Evolutionary conservation across 495 filamentous ascomycete genomes (phyloP), one percentile per base, ranked within the genome.

Genomic region (Astrothelium macrocarpum): DNA sequence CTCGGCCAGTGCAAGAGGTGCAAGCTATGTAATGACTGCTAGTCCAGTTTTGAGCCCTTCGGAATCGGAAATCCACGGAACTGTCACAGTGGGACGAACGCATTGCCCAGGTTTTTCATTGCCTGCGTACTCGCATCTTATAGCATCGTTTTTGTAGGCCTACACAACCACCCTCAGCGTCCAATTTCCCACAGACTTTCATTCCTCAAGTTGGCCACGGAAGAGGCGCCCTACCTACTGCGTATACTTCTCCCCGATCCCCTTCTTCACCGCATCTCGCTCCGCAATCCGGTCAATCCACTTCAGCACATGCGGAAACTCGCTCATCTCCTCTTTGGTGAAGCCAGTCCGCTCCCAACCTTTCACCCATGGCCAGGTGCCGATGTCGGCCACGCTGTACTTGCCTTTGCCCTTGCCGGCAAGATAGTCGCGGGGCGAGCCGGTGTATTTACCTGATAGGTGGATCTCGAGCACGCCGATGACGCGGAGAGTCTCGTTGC

Each of bases 301-400:
- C 67, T 80, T 74, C 45, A 82, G 58, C 60, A 84, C 39, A 70
- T 83, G 78, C 32, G 81, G 81, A 68, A 80, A 83, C 0, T 66
- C 59, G n/a, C 76, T 67, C 71, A 82, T 76, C 29, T 82, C 78
- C 64, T 83, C 71, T 56, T 77, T 61, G 1, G 74, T 78, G 60
- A 80, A 78, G 0, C 79, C 78, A 28, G 62, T 71, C 29, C 68
- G 63, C 59, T 72, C 65, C 73, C 74, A 82, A 3, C 68, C 71
- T 61, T 79, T 82, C 10, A 84, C 73, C 80, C 79, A 82, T n/a
- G 80, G 72, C 80, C 80, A 84, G 0, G 81, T 78, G 46, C 78
- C 78, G 26, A 84, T 84, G 63, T 84, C 81, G 42, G 81, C 80
- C 2, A 83, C 70, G 20, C 73, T 75, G 67, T 82, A 84, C 67